Percentiles rank a stretch among this genome's conserved stretches.
Conservation (phyloP, 495 filamentous ascomycete genomes). For the Articulospora tetracladia region DNA sequence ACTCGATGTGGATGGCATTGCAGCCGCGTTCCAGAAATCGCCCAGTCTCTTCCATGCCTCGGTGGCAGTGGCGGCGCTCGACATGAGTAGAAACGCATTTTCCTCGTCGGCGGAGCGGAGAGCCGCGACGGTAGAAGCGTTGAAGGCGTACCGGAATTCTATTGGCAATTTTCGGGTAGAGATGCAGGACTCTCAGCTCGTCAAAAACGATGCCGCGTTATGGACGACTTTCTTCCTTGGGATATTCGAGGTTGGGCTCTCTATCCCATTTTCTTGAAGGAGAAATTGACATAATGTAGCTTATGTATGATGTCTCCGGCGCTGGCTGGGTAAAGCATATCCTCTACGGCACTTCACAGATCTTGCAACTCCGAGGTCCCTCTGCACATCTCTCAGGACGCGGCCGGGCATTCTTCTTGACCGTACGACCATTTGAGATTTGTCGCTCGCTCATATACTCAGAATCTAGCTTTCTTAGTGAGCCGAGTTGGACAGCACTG, state of each 20-base stretch:
- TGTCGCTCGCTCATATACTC: constrained; percentile 17
- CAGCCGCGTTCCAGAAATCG: constrained; percentile 4
- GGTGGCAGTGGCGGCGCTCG: constrained; percentile 12
- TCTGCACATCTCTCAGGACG: background rate
- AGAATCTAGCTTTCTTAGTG: constrained; percentile 11
- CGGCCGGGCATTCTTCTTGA: constrained; percentile 19
- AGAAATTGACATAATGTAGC: background rate
- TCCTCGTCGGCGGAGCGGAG: background rate
- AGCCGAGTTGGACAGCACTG: constrained; percentile 6
- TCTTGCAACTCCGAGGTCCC: constrained; percentile 16
- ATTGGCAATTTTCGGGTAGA: constrained; percentile 4
- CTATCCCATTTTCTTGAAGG: background rate
- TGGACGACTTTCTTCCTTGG: constrained; percentile 24
- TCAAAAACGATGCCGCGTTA: constrained; percentile 3
- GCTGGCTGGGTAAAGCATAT: constrained; percentile 23
- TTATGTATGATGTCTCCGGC: constrained; percentile 22
- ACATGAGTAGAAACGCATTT: constrained; percentile 1
- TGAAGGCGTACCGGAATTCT: constrained; percentile 7
- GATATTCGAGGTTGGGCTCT: constrained; percentile 13
- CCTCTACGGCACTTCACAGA: constrained; percentile 20
- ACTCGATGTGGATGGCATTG: background rate
- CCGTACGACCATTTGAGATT: constrained; percentile 18
- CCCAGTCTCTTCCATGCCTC: constrained; percentile 10
- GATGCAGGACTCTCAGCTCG: background rate
- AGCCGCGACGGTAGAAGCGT: background rate